Conservation (phyloP, 208 protist genomes). For the Herpetomonas tarakana region DNA sequence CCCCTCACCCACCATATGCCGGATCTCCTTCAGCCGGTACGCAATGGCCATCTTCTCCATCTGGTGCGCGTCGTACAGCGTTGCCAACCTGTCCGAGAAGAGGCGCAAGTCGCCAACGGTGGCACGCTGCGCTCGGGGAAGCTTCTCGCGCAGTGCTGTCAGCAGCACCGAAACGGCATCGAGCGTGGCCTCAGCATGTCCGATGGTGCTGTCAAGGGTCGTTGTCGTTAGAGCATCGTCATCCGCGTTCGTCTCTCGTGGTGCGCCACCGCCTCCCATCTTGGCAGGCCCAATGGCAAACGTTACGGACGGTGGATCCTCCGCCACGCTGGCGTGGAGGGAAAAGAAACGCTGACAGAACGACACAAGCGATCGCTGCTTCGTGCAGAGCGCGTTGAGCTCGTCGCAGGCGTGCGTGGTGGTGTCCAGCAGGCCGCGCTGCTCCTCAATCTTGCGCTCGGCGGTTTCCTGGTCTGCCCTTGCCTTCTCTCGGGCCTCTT, state of each 20-base stretch:
- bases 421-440: constrained; percentile 32
- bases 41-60: constrained; percentile 34
- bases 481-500: constrained; percentile 11
- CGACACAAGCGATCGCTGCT: constrained; percentile 38
- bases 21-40: constrained; percentile 30
- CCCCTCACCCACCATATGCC: constrained; percentile 3
- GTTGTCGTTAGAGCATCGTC: no score
- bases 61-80: constrained; percentile 47
- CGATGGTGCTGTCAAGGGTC: constrained; percentile 14
- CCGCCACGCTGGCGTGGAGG: constrained; percentile 3
- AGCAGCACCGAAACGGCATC: constrained; percentile 52
- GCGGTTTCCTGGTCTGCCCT: constrained; percentile 21
- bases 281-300: no score
- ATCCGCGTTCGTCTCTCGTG: no score
- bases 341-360: constrained; percentile 65
- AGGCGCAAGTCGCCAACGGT: constrained; percentile 52
- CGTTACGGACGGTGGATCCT: constrained; percentile 1
- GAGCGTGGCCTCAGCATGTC: constrained; percentile 44
- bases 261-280: no score
- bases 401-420: constrained; percentile 31
- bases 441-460: constrained; percentile 36
- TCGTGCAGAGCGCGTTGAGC: constrained; percentile 37
- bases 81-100: constrained; percentile 44
- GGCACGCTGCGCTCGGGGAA: constrained; percentile 32
- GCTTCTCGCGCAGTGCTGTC: constrained; percentile 48